phyloP scores from a whole-genome alignment of 2,329 filamentous ascomycete species.

The Amauroascus niger region DNA sequence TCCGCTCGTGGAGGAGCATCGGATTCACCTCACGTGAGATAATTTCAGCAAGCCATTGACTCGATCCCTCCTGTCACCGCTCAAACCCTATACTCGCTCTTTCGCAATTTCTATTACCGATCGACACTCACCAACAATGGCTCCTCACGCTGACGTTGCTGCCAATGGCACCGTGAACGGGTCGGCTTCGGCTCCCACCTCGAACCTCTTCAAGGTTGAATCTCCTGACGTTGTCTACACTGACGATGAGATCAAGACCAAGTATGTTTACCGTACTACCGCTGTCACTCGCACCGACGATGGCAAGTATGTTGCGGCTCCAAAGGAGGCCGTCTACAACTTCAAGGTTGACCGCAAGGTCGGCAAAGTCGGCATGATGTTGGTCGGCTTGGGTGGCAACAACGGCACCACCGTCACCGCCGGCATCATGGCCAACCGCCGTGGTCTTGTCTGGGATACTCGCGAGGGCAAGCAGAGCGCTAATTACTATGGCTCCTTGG shows the following conservation, averaged over 20 bases:
- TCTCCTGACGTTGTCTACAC: constrained; percentile 91
- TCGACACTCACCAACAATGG: constrained; percentile 52
- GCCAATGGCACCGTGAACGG: constrained; percentile 48
- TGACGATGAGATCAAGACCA: constrained; percentile 76
- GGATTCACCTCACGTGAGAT: constrained; percentile 44
- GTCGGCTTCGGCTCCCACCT: constrained; percentile 33
- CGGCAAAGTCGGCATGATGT: constrained; percentile 90
- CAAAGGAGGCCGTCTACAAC: constrained; percentile 83
- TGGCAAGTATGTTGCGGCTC: constrained; percentile 72
- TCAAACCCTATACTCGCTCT: constrained; percentile 23
- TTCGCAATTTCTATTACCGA: constrained; percentile 24
- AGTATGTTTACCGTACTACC: constrained; percentile 95
- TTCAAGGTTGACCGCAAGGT: constrained; percentile 95
- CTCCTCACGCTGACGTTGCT: constrained; percentile 69
- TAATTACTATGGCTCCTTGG: constrained; percentile 97
- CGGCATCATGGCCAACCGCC: constrained; percentile 91
- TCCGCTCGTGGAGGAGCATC: constrained; percentile 74
- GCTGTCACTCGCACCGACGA: constrained; percentile 60
- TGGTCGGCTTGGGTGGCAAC: constrained; percentile 96
- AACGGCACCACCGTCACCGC: constrained; percentile 96
- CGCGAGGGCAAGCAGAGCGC: constrained; percentile 74
- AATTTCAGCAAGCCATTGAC: constrained; percentile 25
- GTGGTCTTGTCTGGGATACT: constrained; percentile 79
- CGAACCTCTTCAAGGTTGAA: constrained; percentile 68
- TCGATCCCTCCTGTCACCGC: background rate